Base-by-base conservation (phyloP, 192 early-diverging fungal genomes). In the Linnemannia hyalina region DNA sequence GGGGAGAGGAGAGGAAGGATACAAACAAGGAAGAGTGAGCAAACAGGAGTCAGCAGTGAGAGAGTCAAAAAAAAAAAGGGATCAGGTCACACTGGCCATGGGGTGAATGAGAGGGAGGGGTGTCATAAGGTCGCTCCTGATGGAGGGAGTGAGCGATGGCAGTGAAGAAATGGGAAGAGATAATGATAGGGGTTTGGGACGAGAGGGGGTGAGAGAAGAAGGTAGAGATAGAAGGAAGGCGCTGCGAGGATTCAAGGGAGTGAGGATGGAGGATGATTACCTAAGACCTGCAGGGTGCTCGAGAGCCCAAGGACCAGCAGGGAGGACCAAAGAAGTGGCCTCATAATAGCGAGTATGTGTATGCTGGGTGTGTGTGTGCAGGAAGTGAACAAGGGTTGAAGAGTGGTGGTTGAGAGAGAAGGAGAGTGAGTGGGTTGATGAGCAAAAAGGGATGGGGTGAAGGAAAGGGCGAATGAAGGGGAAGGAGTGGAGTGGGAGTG, bases 261-360 rank as follows among this genome's bases (percentile, higher is more conserved):
- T 13, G 46, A 11, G 49, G 35, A 9, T 18, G 70, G 6, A 63
- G 38, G 38, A 46, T 29, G 32, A 68, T 41, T 80, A 85, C 83
- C 83, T n/a, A 52, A 32, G 9, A 60, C 74, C 73, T 80, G 82
- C 18, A 79, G 6, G 26, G 82, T 68, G 49, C 23, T 52, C 4
- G 78, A 68, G 26, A 85, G 74, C 22, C 83, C 83, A 29, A 85
- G 74, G 70, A 76, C 78, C 68, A 85, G 18, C 26, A 74, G 73
- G 26, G 47, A 35, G 11, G 69, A 46, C 78, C 77, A 76, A n/a
- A 44, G 3, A 41, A 71, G 35, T 6, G 60, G 40, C 55, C 78
- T 75, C 83, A 85, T 85, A 60, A 32, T 13, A 41, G 57, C 6
- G 65, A 42, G 18, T 9, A 20, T 8, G 26, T 29, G 18, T 46